Conservation (phyloP, 2,329 filamentous ascomycete species). For the Colletotrichum karsti region DNA sequence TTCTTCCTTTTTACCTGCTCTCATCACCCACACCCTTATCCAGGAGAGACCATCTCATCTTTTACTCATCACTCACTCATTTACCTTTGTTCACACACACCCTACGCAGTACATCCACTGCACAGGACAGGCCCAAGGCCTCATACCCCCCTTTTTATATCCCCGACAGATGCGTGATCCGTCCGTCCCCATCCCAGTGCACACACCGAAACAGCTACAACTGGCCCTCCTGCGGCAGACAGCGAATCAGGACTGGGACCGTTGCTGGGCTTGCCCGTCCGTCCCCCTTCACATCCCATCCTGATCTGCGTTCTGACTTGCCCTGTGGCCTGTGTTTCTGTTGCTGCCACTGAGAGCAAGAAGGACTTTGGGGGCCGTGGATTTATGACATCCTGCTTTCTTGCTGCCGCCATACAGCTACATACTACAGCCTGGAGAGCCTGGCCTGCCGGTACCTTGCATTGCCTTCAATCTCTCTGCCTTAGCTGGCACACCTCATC, state of each 20-base stretch:
- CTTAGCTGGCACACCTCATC: not conserved
- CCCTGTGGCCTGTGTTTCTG: not conserved
- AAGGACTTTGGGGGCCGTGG: not conserved
- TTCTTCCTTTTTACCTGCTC: not conserved
- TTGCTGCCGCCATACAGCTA: too few relatives aligned
- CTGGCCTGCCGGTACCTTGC: not conserved
- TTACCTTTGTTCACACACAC: not conserved
- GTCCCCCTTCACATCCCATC: constrained; percentile 31
- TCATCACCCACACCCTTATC: not conserved
- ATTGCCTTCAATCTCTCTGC: not conserved
- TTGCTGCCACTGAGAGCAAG: not conserved
- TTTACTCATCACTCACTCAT: not conserved
- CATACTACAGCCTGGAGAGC: not conserved
- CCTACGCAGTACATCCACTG: constrained; percentile 5
- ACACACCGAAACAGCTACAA: constrained; percentile 38
- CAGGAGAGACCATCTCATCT: constrained; percentile 1
- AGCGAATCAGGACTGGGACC: constrained; percentile 41
- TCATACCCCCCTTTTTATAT: constrained; percentile 33
- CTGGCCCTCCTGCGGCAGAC: constrained; percentile 41
- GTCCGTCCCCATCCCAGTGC: constrained; percentile 34
- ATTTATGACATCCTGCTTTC: too few relatives aligned
- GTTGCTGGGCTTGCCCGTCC: constrained; percentile 33
- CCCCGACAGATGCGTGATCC: constrained; percentile 43
- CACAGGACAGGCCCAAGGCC: constrained; percentile 24
- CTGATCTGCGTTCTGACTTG: not conserved